A percentile compares a stretch with the other conserved stretches of the same genome.
Evolutionary conservation across 208 protist species (phyloP).

Genomic region (Trypanosoma conorhini): DNA sequence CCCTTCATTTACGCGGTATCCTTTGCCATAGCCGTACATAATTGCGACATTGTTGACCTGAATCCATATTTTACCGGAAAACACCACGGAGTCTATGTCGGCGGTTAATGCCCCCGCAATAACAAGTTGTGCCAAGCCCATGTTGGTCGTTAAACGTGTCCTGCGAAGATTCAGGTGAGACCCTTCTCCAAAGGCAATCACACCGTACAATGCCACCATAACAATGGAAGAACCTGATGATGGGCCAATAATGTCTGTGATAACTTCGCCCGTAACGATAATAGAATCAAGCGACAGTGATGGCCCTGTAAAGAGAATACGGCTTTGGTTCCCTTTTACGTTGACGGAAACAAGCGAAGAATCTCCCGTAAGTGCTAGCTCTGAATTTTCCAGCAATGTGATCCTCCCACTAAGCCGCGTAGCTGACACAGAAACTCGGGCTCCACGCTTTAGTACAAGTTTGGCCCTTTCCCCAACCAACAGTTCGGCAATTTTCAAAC

Average conservation of each 20-base stretch:
- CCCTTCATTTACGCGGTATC: neutral
- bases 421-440: constrained; percentile 42
- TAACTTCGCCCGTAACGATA: constrained; percentile 38
- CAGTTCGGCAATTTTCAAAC: constrained; percentile 57
- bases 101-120: constrained; percentile 41
- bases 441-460: constrained; percentile 37
- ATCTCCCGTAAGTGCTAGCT: constrained; percentile 46
- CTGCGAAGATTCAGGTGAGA: constrained; percentile 40
- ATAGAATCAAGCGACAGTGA: constrained; percentile 60
- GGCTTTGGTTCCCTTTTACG: constrained; percentile 40
- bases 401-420: constrained; percentile 38
- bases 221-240: constrained; percentile 12
- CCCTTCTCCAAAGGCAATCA: constrained; percentile 41
- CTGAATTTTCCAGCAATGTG: constrained; percentile 39
- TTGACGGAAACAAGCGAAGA: constrained; percentile 44
- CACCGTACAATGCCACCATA: constrained; percentile 53
- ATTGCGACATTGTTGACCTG: constrained; percentile 34
- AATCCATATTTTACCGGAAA: constrained; percentile 57
- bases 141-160: constrained; percentile 49
- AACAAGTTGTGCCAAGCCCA: constrained; percentile 45
- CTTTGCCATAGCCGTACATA: constrained; percentile 45
- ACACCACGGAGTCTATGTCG: constrained; percentile 37
- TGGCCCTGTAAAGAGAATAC: constrained; percentile 41
- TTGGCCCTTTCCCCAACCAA: constrained; percentile 31
- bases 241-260: constrained; percentile 26